A percentile compares a stretch with the other conserved stretches of the same genome.
phyloP scores from a whole-genome alignment of 179 eudicot genomes.

The Sideroxylon spinosum region DNA sequence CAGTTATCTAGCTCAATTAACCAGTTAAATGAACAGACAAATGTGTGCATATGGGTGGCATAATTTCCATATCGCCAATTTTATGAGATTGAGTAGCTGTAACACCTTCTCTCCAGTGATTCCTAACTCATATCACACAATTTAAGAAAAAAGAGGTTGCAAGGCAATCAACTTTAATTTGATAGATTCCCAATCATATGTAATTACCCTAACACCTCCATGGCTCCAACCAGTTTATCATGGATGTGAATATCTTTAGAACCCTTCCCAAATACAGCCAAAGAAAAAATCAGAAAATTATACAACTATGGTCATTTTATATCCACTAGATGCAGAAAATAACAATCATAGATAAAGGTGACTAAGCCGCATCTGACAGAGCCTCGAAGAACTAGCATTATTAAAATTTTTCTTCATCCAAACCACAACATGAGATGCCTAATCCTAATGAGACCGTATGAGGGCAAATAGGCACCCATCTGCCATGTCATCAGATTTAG shows the following conservation, averaged over 20 bases:
- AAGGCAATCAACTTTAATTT: neutral
- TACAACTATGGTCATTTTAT: neutral
- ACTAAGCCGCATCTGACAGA: neutral
- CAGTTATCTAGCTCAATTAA: neutral
- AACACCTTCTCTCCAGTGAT: neutral
- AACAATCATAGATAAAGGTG: neutral
- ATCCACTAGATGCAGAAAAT: conserved; percentile 1
- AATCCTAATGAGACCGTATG: neutral
- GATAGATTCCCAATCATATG: neutral
- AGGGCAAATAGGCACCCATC: neutral
- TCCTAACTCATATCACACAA: neutral
- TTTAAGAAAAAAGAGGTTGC: neutral
- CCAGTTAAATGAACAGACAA: neutral
- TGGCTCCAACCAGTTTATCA: neutral
- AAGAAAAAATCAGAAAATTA: neutral
- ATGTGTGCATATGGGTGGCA: neutral
- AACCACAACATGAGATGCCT: neutral
- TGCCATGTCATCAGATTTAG: neutral
- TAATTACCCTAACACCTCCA: neutral
- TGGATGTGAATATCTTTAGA: neutral
- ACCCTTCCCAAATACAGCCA: neutral
- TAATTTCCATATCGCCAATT: neutral
- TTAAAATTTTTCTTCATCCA: neutral
- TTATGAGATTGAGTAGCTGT: neutral
- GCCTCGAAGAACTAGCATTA: neutral